Conservation (phyloP, 345 rosid species). For the Hibiscus syriacus region DNA sequence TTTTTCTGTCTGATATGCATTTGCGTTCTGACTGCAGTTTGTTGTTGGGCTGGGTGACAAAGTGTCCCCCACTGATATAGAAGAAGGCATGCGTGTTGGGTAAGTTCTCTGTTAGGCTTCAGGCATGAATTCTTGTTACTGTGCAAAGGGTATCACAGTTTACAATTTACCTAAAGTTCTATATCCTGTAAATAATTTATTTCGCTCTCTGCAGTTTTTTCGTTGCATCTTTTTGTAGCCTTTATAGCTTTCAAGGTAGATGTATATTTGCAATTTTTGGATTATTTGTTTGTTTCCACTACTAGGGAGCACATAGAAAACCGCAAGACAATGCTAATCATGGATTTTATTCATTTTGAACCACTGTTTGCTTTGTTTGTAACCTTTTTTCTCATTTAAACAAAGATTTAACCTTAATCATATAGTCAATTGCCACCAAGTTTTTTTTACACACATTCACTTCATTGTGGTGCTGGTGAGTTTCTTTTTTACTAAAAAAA, state of each 20-base stretch:
- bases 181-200: not conserved
- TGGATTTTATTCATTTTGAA: not conserved
- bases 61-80: slow-evolving; percentile 96
- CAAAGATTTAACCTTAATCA: too few species aligned
- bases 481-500: not conserved
- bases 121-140: not conserved
- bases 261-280: slow-evolving; percentile 1
- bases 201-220: not conserved
- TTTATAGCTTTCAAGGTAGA: not conserved
- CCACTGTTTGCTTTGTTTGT: not conserved
- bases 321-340: not conserved
- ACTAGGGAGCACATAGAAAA: not conserved
- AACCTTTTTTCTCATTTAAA: not conserved
- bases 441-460: not conserved
- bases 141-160: too few species aligned
- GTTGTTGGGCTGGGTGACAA: slow-evolving; percentile 98
- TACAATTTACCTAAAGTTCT: not conserved
- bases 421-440: not conserved
- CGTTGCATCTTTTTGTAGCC: not conserved
- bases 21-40: slow-evolving; percentile 39
- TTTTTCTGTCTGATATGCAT: not conserved
- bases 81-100: slow-evolving; percentile 99
- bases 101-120: slow-evolving; percentile 23
- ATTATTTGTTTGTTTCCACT: not conserved
- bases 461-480: not conserved